Percentiles rank a stretch among this genome's conserved stretches.
Conservation (phyloP, 2,329 filamentous ascomycete genomes). For the Colletotrichum sp. region DNA sequence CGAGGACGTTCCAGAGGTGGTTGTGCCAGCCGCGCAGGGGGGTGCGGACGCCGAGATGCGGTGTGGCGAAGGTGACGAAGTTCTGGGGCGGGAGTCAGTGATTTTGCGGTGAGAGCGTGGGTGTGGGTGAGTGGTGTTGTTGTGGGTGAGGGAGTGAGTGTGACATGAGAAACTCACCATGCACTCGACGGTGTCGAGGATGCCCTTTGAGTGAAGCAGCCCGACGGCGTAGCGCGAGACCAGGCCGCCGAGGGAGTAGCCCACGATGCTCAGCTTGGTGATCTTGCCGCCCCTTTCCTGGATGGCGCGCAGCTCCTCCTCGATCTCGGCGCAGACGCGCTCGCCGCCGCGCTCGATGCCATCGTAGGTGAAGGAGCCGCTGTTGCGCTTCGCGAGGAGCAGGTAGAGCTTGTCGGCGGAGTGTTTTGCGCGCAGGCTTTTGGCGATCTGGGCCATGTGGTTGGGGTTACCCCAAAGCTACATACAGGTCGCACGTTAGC, state of each 20-base stretch:
- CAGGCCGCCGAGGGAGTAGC: constrained; percentile 89
- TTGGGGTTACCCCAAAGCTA: constrained; percentile 81
- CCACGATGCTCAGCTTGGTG: constrained; percentile 82
- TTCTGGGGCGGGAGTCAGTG: constrained; percentile 56
- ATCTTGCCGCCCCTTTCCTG: constrained; percentile 71
- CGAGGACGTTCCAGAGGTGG: constrained; percentile 82
- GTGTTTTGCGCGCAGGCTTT: constrained; percentile 66
- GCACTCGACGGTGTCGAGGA: constrained; percentile 80
- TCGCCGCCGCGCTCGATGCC: constrained; percentile 73
- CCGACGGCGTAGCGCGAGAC: constrained; percentile 88
- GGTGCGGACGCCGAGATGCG: constrained; percentile 78
- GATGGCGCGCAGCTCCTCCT: constrained; percentile 64
- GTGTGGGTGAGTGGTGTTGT: background rate
- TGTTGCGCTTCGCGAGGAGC: constrained; percentile 74
- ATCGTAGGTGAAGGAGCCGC: constrained; percentile 75
- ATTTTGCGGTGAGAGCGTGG: background rate
- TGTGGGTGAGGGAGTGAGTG: background rate
- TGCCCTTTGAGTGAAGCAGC: constrained; percentile 79
- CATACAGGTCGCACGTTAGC: constrained; percentile 35
- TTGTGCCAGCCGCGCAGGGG: constrained; percentile 71
- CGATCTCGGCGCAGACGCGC: constrained; percentile 70
- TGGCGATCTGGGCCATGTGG: constrained; percentile 73
- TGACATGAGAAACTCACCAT: constrained; percentile 55
- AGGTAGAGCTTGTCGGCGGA: constrained; percentile 70
- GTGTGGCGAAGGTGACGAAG: constrained; percentile 91